Evolutionary conservation across 768 basidiomycete genomes (phyloP).

Genomic region (Rhodotorula sphaerocarpa): DNA sequence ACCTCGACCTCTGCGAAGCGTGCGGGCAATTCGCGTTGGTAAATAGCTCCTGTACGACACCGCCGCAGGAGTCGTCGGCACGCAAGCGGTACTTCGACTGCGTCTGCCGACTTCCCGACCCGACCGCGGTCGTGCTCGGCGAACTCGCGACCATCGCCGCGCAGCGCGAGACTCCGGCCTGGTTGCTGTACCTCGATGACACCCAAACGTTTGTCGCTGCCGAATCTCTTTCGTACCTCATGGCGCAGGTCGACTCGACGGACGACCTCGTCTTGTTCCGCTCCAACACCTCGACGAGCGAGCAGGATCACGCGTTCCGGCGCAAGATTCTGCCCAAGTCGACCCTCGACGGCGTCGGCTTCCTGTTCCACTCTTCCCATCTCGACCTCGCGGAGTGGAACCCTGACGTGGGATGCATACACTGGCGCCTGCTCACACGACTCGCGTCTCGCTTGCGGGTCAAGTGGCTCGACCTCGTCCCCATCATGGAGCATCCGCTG

Average conservation of each 20-base stretch:
- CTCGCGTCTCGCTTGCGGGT: constrained; percentile 15
- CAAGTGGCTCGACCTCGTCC: constrained; percentile 33
- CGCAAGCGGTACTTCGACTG: constrained; percentile 19
- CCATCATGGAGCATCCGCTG: constrained; percentile 24
- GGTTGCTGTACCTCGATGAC: constrained; percentile 29
- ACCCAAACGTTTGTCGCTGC: constrained; percentile 11
- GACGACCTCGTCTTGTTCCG: constrained; percentile 30
- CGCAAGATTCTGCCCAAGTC: constrained; percentile 20
- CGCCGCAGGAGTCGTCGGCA: not conserved
- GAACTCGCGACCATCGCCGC: constrained; percentile 18
- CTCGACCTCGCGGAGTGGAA: constrained; percentile 19
- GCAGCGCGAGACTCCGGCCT: constrained; percentile 1
- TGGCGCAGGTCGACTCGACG: constrained; percentile 19
- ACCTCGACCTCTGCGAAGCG: constrained; percentile 9
- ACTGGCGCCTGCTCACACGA: constrained; percentile 12
- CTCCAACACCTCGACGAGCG: constrained; percentile 12
- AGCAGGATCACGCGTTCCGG: constrained; percentile 2
- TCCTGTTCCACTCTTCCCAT: constrained; percentile 27
- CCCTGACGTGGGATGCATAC: constrained; percentile 6
- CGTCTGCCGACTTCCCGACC: constrained; percentile 10
- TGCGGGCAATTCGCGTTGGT: constrained; percentile 11
- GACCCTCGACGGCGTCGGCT: constrained; percentile 25
- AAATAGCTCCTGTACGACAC: not conserved
- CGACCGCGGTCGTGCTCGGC: constrained; percentile 6
- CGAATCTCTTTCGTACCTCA: constrained; percentile 24